Base-by-base conservation (phyloP, 768 basidiomycete species). In the Boletus pseudo-olivaceus region DNA sequence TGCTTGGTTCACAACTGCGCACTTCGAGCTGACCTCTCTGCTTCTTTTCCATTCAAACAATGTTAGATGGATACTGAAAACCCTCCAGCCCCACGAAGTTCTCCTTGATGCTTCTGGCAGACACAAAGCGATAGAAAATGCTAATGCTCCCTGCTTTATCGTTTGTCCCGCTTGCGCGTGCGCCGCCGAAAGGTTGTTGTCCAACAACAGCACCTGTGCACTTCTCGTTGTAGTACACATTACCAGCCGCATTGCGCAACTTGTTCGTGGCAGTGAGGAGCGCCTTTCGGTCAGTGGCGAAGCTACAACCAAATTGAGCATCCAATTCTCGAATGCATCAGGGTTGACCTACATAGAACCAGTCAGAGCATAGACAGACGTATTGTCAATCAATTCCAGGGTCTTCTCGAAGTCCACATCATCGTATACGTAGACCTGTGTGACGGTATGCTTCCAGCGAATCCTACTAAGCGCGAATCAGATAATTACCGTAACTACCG, bases 191-290 rank as follows among this genome's bases (percentile, higher is more conserved):
- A 11, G 97, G 96, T 73, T 99, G 95, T 70, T 98, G 95, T 9
- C 94, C 96, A 34, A 98, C 93, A 46, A 92, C 90, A n/a, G 93
- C 94, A 32, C 93, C 93, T 2, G 96, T 99, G 73, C 93, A 98
- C 72, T 96, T 95, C 63, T 98, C 95, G 72, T 98, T 98, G 75
- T 94, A 93, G 77, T 99, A 99, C 52, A 96, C 85, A 71, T 98
- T 99, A 3, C 97, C 97, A 4, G 97, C 92, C 1, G 94, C 79
- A 73, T 96, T 88, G 52, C 93, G 87, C 41, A 99, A 81, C 51
- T 79, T 81, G 74, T 88, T 88, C 40, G 92, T 86, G 2, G 93
- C 91, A 33, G 76, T 75, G 59, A 94, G 73, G 52, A 98, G 82
- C 7, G 87, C 93, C 27, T 82, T 77, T 61, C 97, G 88, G 61